phyloP scores from a whole-genome alignment of 2,329 filamentous ascomycete species.

The Epichloe sp. region DNA sequence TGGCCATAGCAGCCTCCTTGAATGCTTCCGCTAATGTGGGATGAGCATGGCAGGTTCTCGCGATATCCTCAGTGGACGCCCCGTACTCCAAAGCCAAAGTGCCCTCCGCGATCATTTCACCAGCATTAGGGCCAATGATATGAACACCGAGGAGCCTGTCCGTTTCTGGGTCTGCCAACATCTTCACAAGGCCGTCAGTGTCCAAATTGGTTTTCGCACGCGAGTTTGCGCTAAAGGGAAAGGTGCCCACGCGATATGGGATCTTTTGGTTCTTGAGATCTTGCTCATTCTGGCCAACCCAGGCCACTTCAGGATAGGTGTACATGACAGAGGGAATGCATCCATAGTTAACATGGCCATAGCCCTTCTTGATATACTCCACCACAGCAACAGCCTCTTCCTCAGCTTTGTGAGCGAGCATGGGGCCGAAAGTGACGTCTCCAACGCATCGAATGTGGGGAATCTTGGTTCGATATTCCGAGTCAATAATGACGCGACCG shows the following conservation, averaged over 20 bases:
- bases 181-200: slow-evolving; percentile 92
- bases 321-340: slow-evolving; percentile 99
- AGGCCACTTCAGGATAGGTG: slow-evolving; percentile 95
- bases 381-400: slow-evolving; percentile 91
- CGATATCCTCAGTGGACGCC: slow-evolving; percentile 87
- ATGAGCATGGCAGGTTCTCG: slow-evolving; percentile 90
- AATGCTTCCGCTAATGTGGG: slow-evolving; percentile 94
- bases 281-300: slow-evolving; percentile 96
- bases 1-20: slow-evolving; percentile 99
- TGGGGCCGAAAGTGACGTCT: slow-evolving; percentile 92
- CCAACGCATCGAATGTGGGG: slow-evolving; percentile 95
- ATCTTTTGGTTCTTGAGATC: slow-evolving; percentile 83
- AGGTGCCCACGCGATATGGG: slow-evolving; percentile 84
- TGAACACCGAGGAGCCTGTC: slow-evolving; percentile 91
- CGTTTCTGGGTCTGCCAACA: slow-evolving; percentile 90
- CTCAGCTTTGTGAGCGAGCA: slow-evolving; percentile 99
- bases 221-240: slow-evolving; percentile 97
- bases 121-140: slow-evolving; percentile 90
- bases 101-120: slow-evolving; percentile 98
- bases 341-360: slow-evolving; percentile 97
- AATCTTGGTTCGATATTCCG: slow-evolving; percentile 95
- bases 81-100: slow-evolving; percentile 94
- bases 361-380: slow-evolving; percentile 95
- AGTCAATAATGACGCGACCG: slow-evolving; percentile 91
- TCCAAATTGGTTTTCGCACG: slow-evolving; percentile 98